A percentile compares a stretch with the other conserved stretches of the same genome.
Evolutionary conservation across 1,139 yeast species (phyloP).

Genomic region (Debaryomycetaceae sp.): DNA sequence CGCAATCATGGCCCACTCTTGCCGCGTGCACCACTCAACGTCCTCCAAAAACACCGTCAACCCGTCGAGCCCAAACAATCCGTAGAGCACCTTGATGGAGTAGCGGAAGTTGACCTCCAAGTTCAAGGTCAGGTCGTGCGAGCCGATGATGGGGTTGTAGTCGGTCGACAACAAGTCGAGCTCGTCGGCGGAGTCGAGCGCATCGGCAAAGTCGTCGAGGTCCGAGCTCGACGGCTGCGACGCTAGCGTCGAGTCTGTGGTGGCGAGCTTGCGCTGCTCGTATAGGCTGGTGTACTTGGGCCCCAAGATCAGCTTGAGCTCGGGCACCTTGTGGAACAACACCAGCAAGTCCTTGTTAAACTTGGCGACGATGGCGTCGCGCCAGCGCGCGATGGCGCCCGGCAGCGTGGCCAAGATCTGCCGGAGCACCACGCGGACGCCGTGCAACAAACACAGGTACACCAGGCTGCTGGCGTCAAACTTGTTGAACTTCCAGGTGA

Average conservation of each 20-base stretch:
- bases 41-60: constrained; percentile 48
- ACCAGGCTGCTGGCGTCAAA: constrained; percentile 25
- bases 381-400: constrained; percentile 36
- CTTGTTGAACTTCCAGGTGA: constrained; percentile 38
- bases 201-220: background rate
- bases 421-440: constrained; percentile 36
- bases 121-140: constrained; percentile 18
- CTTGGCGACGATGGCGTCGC: constrained; percentile 35
- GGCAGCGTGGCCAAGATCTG: constrained; percentile 41
- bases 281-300: constrained; percentile 28
- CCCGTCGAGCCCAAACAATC: constrained; percentile 40
- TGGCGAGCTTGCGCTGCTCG: constrained; percentile 9
- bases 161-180: background rate
- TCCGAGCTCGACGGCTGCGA: background rate
- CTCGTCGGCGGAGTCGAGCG: constrained; percentile 1
- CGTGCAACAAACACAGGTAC: constrained; percentile 26
- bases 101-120: constrained; percentile 41
- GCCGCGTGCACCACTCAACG: constrained; percentile 39
- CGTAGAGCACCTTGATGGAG: constrained; percentile 39
- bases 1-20: constrained; percentile 25
- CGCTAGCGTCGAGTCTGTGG: background rate
- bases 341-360: constrained; percentile 42
- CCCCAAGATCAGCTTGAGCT: constrained; percentile 41
- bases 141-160: background rate
- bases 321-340: constrained; percentile 43